Base-by-base conservation (phyloP, 352 stramenopile species). In the Globisporangium rhizosaccharum region DNA sequence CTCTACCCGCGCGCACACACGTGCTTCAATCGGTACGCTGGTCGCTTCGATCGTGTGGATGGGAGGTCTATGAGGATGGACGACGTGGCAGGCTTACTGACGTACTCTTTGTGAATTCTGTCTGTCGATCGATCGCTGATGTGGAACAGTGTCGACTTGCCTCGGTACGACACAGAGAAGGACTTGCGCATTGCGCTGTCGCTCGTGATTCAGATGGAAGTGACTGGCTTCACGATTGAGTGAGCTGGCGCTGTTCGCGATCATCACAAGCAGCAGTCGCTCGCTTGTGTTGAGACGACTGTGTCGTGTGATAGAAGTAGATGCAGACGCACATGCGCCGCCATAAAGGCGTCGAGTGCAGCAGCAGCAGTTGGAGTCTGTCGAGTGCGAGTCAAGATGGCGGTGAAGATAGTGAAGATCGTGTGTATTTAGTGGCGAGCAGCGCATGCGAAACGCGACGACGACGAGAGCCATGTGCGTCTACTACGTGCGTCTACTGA, bases 121-220 rank as follows among this genome's bases (percentile, higher is more conserved):
- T 65, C 59, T 44, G 25, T 65, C 37, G 56, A 49, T 26, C 59
- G 25, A 46, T 39, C 14, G 26, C 39, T 14, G 39, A 15, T 14
- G 9, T 44, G 37, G 12, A 58, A 42, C 59, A 92, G 82, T 20
- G 86, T 93, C 42, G 83, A 93, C 63, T 62, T 93, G 57, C 83
- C 83, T 18, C 76, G 72, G 54, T 93, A 93, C 51, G 75, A 86
- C 54, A 69, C 68, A 18, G 79, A 91, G 53, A 91, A 88, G 61
- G 83, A 93, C 47, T 61, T 91, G 57, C 79, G 79, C 48, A 91
- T 89, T 44, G 81, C 81, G 9, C 60, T 93, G 57, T 88, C 80
- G 41, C 79, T 93, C 30, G 81, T 93, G 62, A 89, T 93, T 53
- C 79, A 93, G 71, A 90, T 93, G 79, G 84, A 93, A 65, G 81